Evolutionary conservation across 1,284 basidiomycete species (phyloP).

Genomic region (Apiotrichum laibachii): DNA sequence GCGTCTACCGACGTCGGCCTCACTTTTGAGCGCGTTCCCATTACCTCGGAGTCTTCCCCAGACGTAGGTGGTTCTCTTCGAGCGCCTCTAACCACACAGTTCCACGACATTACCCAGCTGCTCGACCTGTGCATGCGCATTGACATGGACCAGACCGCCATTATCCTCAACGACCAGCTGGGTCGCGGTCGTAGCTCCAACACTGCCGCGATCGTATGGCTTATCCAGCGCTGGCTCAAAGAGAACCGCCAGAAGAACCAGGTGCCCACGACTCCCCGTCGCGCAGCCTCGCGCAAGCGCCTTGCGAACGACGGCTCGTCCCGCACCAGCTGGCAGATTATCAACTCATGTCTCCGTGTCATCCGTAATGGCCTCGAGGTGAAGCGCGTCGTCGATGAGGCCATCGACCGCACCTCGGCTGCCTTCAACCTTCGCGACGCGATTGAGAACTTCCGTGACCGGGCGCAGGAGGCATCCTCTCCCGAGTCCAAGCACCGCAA

Average conservation of each 20-base stretch:
- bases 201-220: conserved; percentile 78
- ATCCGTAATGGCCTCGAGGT: conserved; percentile 83
- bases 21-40: conserved; percentile 79
- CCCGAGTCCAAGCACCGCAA: conserved; percentile 64
- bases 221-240: conserved; percentile 84
- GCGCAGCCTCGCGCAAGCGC: conserved; percentile 14
- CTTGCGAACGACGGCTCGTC: conserved; percentile 20
- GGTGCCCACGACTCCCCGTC: conserved; percentile 16
- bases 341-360: conserved; percentile 76
- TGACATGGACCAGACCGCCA: conserved; percentile 68
- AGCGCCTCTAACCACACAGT: conserved; percentile 36
- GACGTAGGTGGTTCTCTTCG: conserved; percentile 39
- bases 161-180: conserved; percentile 95
- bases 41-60: conserved; percentile 65
- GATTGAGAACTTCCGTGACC: conserved; percentile 69
- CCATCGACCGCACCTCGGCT: conserved; percentile 81
- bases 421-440: conserved; percentile 80
- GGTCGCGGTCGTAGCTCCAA: conserved; percentile 91
- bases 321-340: conserved; percentile 61
- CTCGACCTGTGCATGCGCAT: conserved; percentile 79
- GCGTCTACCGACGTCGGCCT: conserved; percentile 60
- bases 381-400: conserved; percentile 82
- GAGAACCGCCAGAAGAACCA: conserved; percentile 20
- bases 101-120: conserved; percentile 61
- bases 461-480: conserved; percentile 72